Conservation (phyloP, 768 basidiomycete species). For the Lactifluus pinguis region DNA sequence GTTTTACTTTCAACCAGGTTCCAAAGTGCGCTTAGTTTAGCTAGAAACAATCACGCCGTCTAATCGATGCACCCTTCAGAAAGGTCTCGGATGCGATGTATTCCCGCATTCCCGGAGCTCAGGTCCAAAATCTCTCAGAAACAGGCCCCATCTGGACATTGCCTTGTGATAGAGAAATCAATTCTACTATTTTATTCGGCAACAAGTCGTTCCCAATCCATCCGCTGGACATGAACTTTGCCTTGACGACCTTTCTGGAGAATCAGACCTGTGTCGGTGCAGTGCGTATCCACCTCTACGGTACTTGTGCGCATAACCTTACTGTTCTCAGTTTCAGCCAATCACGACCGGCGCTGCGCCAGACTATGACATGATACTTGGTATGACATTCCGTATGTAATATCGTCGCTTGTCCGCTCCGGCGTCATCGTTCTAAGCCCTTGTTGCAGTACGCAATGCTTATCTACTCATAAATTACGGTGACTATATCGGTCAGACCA, state of each 20-base stretch:
- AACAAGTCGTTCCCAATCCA: constrained; percentile 53
- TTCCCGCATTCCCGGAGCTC: constrained; percentile 42
- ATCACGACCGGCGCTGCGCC: constrained; percentile 41
- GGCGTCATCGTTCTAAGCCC: background rate
- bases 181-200: constrained; percentile 54
- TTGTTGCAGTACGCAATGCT: constrained; percentile 48
- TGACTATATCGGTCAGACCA: constrained; percentile 40
- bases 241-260: constrained; percentile 20
- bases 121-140: constrained; percentile 31
- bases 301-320: background rate
- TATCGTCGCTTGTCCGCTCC: background rate
- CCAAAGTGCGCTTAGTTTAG: constrained; percentile 31
- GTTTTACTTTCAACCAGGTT: constrained; percentile 59
- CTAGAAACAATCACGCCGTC: constrained; percentile 13
- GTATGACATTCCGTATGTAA: constrained; percentile 60
- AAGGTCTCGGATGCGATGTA: constrained; percentile 54
- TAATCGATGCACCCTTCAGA: constrained; percentile 25
- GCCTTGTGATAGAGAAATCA: constrained; percentile 56
- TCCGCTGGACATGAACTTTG: constrained; percentile 48
- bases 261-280: constrained; percentile 31
- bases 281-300: constrained; percentile 29
- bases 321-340: constrained; percentile 52
- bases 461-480: constrained; percentile 60
- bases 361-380: constrained; percentile 56
- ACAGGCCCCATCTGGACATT: constrained; percentile 48